Conservation (phyloP, 148 eudicot genomes). For the Rhododendron mucronatum region DNA sequence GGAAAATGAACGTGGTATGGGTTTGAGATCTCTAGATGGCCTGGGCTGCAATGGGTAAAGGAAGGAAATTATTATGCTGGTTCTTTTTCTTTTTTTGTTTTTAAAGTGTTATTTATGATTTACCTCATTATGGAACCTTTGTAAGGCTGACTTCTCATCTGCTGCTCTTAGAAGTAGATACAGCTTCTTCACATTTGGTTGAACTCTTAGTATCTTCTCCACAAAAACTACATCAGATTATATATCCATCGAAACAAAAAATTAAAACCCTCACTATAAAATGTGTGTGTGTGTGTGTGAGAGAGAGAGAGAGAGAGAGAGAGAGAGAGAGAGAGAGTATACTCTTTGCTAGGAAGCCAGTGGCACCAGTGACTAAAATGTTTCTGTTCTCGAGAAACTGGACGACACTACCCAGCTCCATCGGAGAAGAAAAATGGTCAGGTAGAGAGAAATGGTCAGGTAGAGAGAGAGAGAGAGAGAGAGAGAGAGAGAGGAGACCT, state of each 20-base stretch:
- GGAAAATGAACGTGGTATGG: neutral
- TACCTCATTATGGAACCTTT: constrained; percentile 29
- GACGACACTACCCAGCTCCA: constrained; percentile 48
- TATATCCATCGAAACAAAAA: neutral
- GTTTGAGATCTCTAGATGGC: neutral
- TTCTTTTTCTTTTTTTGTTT: neutral
- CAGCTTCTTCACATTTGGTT: constrained; percentile 34
- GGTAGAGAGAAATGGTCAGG: neutral
- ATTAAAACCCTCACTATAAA: neutral
- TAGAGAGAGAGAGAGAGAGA: neutral
- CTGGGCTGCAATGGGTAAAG: neutral
- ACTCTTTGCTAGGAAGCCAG: constrained; percentile 72
- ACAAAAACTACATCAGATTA: constrained; percentile 13
- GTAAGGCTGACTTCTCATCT: constrained; percentile 16
- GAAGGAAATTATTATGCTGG: neutral
- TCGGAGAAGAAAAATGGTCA: constrained; percentile 8
- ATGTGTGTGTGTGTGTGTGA: neutral
- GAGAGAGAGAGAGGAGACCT: neutral
- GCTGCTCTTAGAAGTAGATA: constrained; percentile 32
- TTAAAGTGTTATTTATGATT: neutral
- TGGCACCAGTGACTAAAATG: constrained; percentile 58
- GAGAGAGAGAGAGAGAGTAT: constrained; percentile 13
- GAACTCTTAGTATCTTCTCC: constrained; percentile 36
- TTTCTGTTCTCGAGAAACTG: constrained; percentile 45
- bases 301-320: neutral